Conservation (phyloP, 148 eudicot species). For the Rhododendron mucronatum region DNA sequence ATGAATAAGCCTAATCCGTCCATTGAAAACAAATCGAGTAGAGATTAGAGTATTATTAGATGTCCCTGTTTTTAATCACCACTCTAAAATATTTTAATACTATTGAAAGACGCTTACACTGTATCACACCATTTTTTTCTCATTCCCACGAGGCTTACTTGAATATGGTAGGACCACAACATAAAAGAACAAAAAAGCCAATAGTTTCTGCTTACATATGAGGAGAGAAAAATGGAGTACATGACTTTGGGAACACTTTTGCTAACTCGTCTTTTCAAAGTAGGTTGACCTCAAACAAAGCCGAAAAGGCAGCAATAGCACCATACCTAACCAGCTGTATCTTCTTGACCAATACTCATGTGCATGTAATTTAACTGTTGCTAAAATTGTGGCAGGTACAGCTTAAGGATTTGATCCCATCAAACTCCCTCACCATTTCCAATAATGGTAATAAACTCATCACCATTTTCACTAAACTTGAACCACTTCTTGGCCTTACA, state of each 20-base stretch:
- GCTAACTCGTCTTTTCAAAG: background rate
- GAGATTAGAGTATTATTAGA: too few relatives aligned
- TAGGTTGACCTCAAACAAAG: background rate
- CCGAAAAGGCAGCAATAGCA: background rate
- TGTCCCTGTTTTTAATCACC: too few relatives aligned
- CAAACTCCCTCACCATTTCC: background rate
- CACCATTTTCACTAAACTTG: slow-evolving; percentile 27
- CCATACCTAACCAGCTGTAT: background rate
- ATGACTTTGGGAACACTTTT: background rate
- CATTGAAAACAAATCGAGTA: too few relatives aligned
- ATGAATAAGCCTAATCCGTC: too few relatives aligned
- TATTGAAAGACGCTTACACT: too few relatives aligned
- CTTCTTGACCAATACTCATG: background rate
- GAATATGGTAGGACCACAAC: background rate
- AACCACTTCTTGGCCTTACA: slow-evolving; percentile 43
- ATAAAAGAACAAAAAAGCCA: background rate
- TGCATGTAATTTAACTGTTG: background rate
- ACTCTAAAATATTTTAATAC: too few relatives aligned
- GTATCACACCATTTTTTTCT: too few relatives aligned
- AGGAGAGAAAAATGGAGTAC: background rate
- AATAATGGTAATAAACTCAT: background rate
- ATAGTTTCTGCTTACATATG: background rate
- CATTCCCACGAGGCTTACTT: too few relatives aligned
- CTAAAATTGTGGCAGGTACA: too few relatives aligned
- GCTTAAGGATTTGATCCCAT: background rate